Evolutionary conservation across 768 basidiomycete genomes (phyloP), one percentile per base, ranked within the genome.

Genomic region (Naganishia vaughanmartiniae): DNA sequence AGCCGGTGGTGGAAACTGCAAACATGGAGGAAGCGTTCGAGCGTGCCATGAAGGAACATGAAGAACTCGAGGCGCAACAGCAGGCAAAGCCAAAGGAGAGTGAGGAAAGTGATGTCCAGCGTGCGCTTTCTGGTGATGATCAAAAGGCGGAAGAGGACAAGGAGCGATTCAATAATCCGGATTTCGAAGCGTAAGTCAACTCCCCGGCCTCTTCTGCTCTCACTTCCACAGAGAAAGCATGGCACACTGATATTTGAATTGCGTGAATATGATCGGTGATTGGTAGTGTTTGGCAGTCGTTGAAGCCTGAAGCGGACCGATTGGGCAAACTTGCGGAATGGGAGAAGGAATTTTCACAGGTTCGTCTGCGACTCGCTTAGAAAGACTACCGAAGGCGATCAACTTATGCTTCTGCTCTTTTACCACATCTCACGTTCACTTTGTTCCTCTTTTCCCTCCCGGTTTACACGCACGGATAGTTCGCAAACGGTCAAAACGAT

Each of bases 131-230:
- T 51, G 48, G 48, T 26, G 68, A 26, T 17, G 30, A 53, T 21
- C 42, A 66, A 28, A 15, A 42, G 54, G 26, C 55, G 34, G 19
- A 28, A 46, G 69, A 55, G 39, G 69, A 68, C 19, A 46, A 45
- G n/a, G 33, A 28, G 55, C 36, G 68, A 89, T 51, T 51, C 48
- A 51, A 51, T 24, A 51, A 91, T 65, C 86, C 86, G 4, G 91
- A 91, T 79, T 91, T 92, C 69, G 91, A 92, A 74, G 89, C 89
- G 58, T 70, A 39, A 36, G 63, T 69, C 6, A n/a, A 51, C 2
- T 36, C 19, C 28, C 15, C 19, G 6, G 12, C 36, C 39, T 26
- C n/a, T 24, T 17, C n/a, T 48, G 34, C 42, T 7, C 42, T 42
- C 42, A 7, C n/a, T n/a, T n/a, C n/a, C 42, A 15, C 42, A 15